Base-by-base conservation (phyloP, 129 eudicot genomes). In the Lactuca saligna region DNA sequence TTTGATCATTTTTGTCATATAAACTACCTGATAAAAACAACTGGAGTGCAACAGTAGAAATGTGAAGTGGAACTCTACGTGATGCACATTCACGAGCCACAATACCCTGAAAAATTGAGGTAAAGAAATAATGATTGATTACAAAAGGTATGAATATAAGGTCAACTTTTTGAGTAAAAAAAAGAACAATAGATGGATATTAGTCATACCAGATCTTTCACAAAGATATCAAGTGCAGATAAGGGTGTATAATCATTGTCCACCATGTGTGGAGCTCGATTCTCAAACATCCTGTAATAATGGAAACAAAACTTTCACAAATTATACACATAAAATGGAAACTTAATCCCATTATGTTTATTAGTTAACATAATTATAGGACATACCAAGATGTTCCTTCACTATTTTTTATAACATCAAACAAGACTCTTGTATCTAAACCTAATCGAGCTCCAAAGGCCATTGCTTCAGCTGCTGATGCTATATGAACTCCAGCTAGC, bases 401-500 rank as follows among this genome's bases (percentile, higher is more conserved):
- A 72, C 89, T 87, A 64, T 76, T 65, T 76, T 88, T 80, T 57
- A 94, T 82, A 56, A 69, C 82, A 62, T 94, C 85, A 83, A 90
- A 87, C 81, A 94, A 71, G 67, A 73, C 37, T 71, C 86, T 94
- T 37, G 99, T 89, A 70, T 90, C 78, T 11, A 94, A 85, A 69
- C 99, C 97, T 74, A 94, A 70, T 57, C 96, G 93, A 66, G 99
- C 96, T 67, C 96, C 99, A 85, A 89, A 85, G 34, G 97, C 99
- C 88, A 94, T 77, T 73, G 97, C 97, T 80, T 94, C 99, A 69
- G 99, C 99, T 53, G 96, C 88, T 75, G 99, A 87, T 80, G 97
- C 97, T 66, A 94, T 94, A 73, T 94, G 99, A 80, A 94, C 99
- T 85, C 99, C 99, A 78, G 99, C 99, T 82, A 94, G 94, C 66